These are phyloP conservation scores for Podaxis pistillaris DNA, from an alignment of 768 basidiomycete genomes.

Conservation along the genomic window DNA sequence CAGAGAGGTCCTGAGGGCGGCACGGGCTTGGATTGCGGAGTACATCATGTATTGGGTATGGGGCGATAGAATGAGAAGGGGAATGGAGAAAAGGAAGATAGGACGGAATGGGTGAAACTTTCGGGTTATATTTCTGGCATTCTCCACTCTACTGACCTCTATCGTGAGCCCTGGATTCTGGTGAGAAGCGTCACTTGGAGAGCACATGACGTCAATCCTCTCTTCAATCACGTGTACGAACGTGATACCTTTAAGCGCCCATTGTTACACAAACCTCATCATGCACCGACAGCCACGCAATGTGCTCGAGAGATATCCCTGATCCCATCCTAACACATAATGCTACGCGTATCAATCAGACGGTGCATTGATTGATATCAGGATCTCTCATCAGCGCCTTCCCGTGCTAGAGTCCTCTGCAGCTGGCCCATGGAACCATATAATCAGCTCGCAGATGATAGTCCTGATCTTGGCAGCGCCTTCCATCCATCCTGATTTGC, in stretches of 20 bases:
- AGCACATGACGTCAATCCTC: conserved; percentile 12
- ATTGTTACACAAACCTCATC: background rate
- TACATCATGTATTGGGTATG: background rate
- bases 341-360: background rate
- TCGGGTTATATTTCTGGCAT: conserved; percentile 8
- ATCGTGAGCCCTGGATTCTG: background rate
- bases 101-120: conserved; percentile 2
- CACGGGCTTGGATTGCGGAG: background rate
- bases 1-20: background rate
- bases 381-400: background rate
- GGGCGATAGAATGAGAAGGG: background rate
- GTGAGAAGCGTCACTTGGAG: background rate
- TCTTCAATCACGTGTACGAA: background rate
- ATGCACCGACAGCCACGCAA: background rate
- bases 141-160: conserved; percentile 7
- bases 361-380: background rate
- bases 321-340: background rate
- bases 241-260: background rate
- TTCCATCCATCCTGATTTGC: background rate
- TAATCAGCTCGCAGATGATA: background rate
- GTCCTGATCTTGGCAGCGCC: background rate
- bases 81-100: background rate
- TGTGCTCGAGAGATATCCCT: background rate
- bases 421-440: background rate
- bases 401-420: background rate